Percentiles rank a stretch among this genome's conserved stretches.
These are phyloP conservation scores for Ophiostoma tasmaniense DNA, from an alignment of 2,329 filamentous ascomycete genomes.

Conservation along the genomic window DNA sequence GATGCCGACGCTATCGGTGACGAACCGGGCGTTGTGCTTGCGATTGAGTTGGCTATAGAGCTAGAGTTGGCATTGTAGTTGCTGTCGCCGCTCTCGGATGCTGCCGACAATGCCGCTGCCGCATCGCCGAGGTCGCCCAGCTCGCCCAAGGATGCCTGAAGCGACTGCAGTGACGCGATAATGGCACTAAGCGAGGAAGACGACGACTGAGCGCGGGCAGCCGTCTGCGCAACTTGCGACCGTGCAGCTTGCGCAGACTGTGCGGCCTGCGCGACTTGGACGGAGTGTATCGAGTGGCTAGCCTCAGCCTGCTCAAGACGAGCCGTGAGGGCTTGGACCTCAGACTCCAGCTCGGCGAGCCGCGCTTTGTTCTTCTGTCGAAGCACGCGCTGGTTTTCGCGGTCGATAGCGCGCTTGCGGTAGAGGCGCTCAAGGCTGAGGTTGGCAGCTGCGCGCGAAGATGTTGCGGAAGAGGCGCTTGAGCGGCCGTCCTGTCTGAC, in stretches of 20 bases:
- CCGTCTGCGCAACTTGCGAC: constrained; percentile 3
- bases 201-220: constrained; percentile 12
- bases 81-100: constrained; percentile 6
- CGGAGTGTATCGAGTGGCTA: neutral
- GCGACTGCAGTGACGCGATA: constrained; percentile 14
- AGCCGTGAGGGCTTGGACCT: constrained; percentile 13
- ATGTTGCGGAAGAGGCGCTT: constrained; percentile 9
- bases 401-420: constrained; percentile 18
- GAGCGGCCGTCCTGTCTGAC: constrained; percentile 16
- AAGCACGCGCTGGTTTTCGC: constrained; percentile 17
- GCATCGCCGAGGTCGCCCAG: constrained; percentile 2
- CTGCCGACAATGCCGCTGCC: neutral
- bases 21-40: constrained; percentile 5
- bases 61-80: neutral
- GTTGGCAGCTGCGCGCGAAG: constrained; percentile 17
- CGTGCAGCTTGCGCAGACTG: neutral
- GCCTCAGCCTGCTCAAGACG: constrained; percentile 13
- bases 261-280: neutral
- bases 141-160: constrained; percentile 12
- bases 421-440: constrained; percentile 17
- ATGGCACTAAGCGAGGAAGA: constrained; percentile 11
- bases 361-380: constrained; percentile 19
- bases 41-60: neutral
- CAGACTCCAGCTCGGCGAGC: constrained; percentile 16
- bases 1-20: constrained; percentile 6